These are phyloP conservation scores for Saccharomyces eubayanus DNA, from an alignment of 805 yeast genomes.

Conservation along the genomic window DNA sequence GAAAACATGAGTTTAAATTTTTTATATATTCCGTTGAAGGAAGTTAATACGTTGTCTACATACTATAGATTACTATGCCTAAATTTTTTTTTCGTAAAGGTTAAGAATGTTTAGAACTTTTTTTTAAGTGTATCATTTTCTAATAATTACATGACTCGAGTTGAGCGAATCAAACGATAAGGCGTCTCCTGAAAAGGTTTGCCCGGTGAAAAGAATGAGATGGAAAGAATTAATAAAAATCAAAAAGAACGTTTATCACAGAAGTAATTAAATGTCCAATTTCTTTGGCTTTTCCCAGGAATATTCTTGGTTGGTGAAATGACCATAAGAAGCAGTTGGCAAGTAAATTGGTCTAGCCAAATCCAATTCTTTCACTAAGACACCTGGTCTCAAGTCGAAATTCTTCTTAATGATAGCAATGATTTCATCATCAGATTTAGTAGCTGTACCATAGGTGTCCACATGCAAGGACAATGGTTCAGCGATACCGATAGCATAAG, in stretches of 20 bases:
- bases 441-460: conserved; percentile 94
- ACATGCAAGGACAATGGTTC: conserved; percentile 95
- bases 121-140: background rate
- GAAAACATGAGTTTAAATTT: background rate
- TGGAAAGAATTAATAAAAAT: background rate
- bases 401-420: conserved; percentile 82
- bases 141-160: conserved; percentile 13
- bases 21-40: background rate
- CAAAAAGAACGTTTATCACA: conserved; percentile 1
- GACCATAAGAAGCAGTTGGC: conserved; percentile 97
- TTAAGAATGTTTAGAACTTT: background rate
- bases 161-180: conserved; percentile 14
- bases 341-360: conserved; percentile 96
- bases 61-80: background rate
- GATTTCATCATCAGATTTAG: conserved; percentile 74
- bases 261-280: conserved; percentile 42
- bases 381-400: conserved; percentile 98
- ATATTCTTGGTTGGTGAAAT: conserved; percentile 95
- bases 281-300: conserved; percentile 94
- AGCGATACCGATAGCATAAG: conserved; percentile 98
- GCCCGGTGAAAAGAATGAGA: conserved; percentile 1
- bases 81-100: background rate
- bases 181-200: background rate
- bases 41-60: background rate
- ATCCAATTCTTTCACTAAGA: conserved; percentile 86